phyloP scores from a whole-genome alignment of 108 stramenopile genomes.

The Cylindrotheca fusiformis region DNA sequence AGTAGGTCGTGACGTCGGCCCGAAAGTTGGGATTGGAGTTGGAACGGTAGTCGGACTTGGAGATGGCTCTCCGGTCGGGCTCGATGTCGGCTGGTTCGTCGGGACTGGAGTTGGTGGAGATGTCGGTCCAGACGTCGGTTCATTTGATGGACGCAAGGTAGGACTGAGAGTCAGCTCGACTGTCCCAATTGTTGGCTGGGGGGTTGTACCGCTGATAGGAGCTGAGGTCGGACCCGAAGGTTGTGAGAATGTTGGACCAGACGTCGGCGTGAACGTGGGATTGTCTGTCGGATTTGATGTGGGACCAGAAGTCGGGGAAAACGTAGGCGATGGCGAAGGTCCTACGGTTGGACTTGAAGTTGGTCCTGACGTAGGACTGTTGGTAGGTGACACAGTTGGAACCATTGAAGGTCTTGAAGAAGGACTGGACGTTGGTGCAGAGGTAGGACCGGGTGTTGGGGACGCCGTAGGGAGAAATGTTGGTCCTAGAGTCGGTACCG shows the following conservation, averaged over 20 bases:
- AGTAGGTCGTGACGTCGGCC: conserved; percentile 2
- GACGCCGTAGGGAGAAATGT: background rate
- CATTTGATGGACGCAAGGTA: background rate
- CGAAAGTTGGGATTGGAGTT: conserved; percentile 6
- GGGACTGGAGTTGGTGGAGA: background rate
- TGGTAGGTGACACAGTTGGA: background rate
- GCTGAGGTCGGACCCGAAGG: conserved; percentile 4
- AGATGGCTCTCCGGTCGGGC: conserved; percentile 6
- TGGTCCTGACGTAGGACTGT: background rate
- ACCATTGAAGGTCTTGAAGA: background rate
- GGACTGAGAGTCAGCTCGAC: background rate
- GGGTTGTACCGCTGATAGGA: background rate
- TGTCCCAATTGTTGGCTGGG: conserved; percentile 1
- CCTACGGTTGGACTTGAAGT: background rate
- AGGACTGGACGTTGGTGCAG: background rate
- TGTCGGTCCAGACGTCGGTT: conserved; percentile 2
- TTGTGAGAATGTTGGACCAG: conserved; percentile 1
- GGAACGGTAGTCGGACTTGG: conserved; percentile 8
- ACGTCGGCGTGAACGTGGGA: conserved; percentile 3
- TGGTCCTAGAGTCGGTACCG: background rate
- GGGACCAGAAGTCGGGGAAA: conserved; percentile 4
- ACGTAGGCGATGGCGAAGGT: background rate
- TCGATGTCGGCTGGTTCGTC: conserved; percentile 3
- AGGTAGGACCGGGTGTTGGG: background rate
- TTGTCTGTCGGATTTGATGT: conserved; percentile 3